Percentiles rank a stretch among this genome's conserved stretches.
phyloP scores from a whole-genome alignment of 805 yeast species.

The Ogataea thermomethanolica region DNA sequence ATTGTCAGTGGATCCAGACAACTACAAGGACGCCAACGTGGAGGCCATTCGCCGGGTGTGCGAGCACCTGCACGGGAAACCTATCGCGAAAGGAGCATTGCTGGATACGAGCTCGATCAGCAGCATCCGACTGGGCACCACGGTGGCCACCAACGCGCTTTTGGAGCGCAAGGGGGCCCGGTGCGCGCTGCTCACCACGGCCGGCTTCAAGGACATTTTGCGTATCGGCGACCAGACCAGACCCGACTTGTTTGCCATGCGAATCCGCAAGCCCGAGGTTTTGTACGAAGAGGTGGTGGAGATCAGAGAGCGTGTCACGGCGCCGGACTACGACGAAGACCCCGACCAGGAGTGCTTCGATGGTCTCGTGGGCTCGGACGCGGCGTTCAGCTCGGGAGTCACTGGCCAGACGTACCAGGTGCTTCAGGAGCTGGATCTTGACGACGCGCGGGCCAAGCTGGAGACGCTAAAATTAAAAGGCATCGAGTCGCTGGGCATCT shows the following conservation, averaged over 20 bases:
- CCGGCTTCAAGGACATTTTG: constrained; percentile 31
- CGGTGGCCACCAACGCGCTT: constrained; percentile 25
- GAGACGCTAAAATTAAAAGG: constrained; percentile 20
- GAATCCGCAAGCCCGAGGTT: constrained; percentile 17
- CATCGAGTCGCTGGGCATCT: constrained; percentile 27
- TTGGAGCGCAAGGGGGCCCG: constrained; percentile 21
- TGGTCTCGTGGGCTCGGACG: constrained; percentile 8
- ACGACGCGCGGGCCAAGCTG: constrained; percentile 21
- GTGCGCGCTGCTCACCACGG: constrained; percentile 26
- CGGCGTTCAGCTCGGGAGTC: constrained; percentile 7
- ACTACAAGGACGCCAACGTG: constrained; percentile 26
- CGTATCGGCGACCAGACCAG: constrained; percentile 33
- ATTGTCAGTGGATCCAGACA: constrained; percentile 24
- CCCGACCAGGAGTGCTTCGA: constrained; percentile 17
- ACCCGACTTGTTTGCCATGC: constrained; percentile 21
- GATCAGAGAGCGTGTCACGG: constrained; percentile 20
- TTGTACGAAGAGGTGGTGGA: constrained; percentile 19
- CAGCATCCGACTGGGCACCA: constrained; percentile 25
- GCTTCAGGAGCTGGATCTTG: constrained; percentile 21
- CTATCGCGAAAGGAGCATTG: constrained; percentile 13
- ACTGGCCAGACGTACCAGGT: constrained; percentile 21
- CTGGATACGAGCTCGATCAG: constrained; percentile 18
- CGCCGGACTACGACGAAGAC: constrained; percentile 26
- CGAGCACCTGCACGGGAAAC: constrained; percentile 10
- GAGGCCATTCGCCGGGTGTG: constrained; percentile 25